These are phyloP conservation scores for Eragrostis nindensis DNA, from an alignment of 176 grass and related monocot species.

Conservation along the genomic window DNA sequence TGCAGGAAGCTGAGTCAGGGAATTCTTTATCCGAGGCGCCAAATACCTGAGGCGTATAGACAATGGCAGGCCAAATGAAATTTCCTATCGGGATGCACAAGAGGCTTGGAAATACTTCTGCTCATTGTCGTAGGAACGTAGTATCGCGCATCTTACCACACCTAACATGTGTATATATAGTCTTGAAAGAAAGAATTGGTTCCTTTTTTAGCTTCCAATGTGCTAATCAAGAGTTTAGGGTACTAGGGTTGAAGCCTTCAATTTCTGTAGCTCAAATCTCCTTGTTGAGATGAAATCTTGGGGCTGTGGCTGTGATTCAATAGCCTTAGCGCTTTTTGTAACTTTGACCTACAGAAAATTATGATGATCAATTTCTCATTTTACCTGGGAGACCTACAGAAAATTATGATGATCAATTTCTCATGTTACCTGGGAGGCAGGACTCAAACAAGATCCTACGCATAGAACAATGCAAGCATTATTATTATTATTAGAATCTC, in stretches of 20 bases:
- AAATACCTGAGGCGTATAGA: too few species aligned
- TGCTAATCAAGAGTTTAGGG: background rate
- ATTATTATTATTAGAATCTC: too few species aligned
- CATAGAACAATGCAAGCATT: too few species aligned
- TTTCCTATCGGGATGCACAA: background rate
- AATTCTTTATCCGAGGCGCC: background rate
- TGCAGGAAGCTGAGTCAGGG: background rate
- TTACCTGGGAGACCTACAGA: background rate
- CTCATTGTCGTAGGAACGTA: slow-evolving; percentile 3
- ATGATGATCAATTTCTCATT: too few species aligned
- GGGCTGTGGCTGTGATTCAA: background rate
- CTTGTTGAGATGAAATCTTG: background rate
- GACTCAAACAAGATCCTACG: too few species aligned
- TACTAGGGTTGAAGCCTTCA: background rate
- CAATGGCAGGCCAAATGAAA: background rate
- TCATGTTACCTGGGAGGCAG: too few species aligned
- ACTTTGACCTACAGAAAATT: background rate
- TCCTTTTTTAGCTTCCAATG: background rate
- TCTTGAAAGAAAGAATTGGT: background rate
- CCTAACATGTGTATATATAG: background rate
- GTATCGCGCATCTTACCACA: background rate
- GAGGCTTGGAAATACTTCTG: slow-evolving; percentile 13
- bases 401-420: too few species aligned
- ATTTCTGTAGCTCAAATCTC: background rate
- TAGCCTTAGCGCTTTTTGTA: background rate